Conservation (phyloP, 2,329 filamentous ascomycete genomes). For the Amylocarpus encephaloides region DNA sequence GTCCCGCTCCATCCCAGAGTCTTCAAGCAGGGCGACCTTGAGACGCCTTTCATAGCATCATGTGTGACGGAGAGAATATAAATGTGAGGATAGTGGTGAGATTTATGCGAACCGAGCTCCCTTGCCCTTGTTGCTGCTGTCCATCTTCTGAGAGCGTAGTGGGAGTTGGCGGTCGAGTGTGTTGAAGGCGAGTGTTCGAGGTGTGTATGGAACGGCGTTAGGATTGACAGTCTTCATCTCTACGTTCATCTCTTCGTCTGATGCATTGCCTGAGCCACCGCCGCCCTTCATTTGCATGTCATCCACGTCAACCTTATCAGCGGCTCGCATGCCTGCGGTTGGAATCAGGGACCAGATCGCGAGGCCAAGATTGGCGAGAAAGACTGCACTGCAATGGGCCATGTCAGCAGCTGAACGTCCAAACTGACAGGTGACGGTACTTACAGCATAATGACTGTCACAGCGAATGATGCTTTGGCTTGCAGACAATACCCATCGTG, state of each 20-base stretch:
- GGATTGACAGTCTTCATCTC: slow-evolving; percentile 50
- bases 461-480: slow-evolving; percentile 61
- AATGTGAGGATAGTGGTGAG: background rate
- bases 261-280: background rate
- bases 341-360: slow-evolving; percentile 48
- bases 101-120: slow-evolving; percentile 7
- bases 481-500: slow-evolving; percentile 56
- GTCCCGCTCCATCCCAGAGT: background rate
- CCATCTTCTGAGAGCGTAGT: slow-evolving; percentile 32
- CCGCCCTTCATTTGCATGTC: slow-evolving; percentile 32
- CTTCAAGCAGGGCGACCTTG: background rate
- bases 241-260: slow-evolving; percentile 35
- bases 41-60: background rate
- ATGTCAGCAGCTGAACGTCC: background rate
- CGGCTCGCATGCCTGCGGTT: slow-evolving; percentile 33
- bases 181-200: slow-evolving; percentile 62
- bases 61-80: background rate
- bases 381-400: slow-evolving; percentile 44
- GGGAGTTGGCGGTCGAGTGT: slow-evolving; percentile 53
- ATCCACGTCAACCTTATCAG: slow-evolving; percentile 50
- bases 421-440: slow-evolving; percentile 25
- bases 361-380: slow-evolving; percentile 51
- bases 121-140: slow-evolving; percentile 1
- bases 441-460: slow-evolving; percentile 62
- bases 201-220: slow-evolving; percentile 49